Base-by-base conservation (phyloP, 768 basidiomycete species). In the Pluteus cervinus region DNA sequence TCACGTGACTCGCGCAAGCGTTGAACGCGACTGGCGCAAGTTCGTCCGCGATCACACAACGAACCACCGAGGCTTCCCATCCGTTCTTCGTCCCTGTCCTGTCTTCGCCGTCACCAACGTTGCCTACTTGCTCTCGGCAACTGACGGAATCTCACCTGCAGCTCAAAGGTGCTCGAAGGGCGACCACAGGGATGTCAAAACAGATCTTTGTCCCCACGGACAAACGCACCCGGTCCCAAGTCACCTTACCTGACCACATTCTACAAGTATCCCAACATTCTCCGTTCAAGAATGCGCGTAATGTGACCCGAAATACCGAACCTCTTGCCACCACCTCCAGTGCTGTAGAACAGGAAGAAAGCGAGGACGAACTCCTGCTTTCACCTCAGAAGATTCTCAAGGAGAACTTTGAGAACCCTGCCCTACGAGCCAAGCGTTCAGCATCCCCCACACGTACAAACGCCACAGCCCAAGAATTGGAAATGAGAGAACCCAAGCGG, bases 181-280 rank as follows among this genome's bases (percentile, higher is more conserved):
- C n/a, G n/a, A n/a, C n/a, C n/a, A n/a, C n/a, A n/a, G n/a, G n/a
- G n/a, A n/a, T n/a, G n/a, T n/a, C n/a, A n/a, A n/a, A n/a, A n/a
- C n/a, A n/a, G n/a, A n/a, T n/a, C n/a, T n/a, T n/a, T n/a, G n/a
- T n/a, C n/a, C n/a, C n/a, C n/a, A n/a, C n/a, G n/a, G n/a, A n/a
- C 50, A 58, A 35, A n/a, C n/a, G n/a, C n/a, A 77, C 73, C 12
- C 66, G 76, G 49, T 79, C 76, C 31, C 75, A 75, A 50, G 57
- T 71, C 44, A 58, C 62, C 20, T 53, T 74, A 18, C 60, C 71
- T 18, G 66, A 76, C 53, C 52, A 60, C 16, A 56, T 73, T n/a
- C 55, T 76, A 16, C 60, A 57, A 28, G 50, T 75, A 32, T 57
- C 73, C 21, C 62, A 65, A 23, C 55, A 60, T 20, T 77, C 75